phyloP scores from a whole-genome alignment of 2,329 filamentous ascomycete species.

The Didymosphaeria variabile region DNA sequence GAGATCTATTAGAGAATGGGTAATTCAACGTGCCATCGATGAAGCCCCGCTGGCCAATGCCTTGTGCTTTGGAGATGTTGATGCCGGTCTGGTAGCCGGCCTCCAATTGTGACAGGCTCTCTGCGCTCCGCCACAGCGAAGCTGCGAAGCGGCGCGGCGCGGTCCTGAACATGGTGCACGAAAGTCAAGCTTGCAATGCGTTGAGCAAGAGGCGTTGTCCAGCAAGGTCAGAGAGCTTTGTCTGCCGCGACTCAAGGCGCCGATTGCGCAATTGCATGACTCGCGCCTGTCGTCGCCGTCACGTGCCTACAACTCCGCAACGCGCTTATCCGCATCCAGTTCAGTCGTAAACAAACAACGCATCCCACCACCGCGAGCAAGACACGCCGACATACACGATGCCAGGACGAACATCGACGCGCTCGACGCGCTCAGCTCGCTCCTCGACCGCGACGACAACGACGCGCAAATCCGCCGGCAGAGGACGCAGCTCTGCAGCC shows the following conservation, averaged over 20 bases:
- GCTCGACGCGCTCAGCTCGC: conserved; percentile 54
- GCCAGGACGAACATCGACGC: conserved; percentile 57
- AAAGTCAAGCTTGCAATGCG: conserved; percentile 6
- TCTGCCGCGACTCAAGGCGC: conserved; percentile 24
- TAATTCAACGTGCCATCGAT: conserved; percentile 72
- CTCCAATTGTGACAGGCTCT: conserved; percentile 58
- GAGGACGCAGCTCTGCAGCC: conserved; percentile 50
- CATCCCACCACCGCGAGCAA: conserved; percentile 19
- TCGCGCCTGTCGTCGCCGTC: conserved; percentile 5
- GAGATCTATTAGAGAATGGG: neutral
- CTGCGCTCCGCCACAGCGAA: conserved; percentile 64
- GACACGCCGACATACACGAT: conserved; percentile 38
- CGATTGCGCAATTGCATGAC: conserved; percentile 36
- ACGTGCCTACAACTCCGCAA: conserved; percentile 24
- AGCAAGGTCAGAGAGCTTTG: conserved; percentile 3
- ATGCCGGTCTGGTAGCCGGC: conserved; percentile 69
- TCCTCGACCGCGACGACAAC: conserved; percentile 46
- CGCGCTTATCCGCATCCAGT: conserved; percentile 19
- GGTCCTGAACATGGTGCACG: conserved; percentile 70
- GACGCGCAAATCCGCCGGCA: conserved; percentile 53
- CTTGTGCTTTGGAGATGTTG: conserved; percentile 80
- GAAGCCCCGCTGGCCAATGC: conserved; percentile 75
- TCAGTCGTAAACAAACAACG: conserved; percentile 23
- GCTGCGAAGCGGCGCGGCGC: conserved; percentile 73
- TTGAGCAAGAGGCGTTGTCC: neutral